A percentile compares a stretch with the other conserved stretches of the same genome.
phyloP scores from a whole-genome alignment of 2,329 filamentous ascomycete genomes.

The Berkeleyomyces basicola region DNA sequence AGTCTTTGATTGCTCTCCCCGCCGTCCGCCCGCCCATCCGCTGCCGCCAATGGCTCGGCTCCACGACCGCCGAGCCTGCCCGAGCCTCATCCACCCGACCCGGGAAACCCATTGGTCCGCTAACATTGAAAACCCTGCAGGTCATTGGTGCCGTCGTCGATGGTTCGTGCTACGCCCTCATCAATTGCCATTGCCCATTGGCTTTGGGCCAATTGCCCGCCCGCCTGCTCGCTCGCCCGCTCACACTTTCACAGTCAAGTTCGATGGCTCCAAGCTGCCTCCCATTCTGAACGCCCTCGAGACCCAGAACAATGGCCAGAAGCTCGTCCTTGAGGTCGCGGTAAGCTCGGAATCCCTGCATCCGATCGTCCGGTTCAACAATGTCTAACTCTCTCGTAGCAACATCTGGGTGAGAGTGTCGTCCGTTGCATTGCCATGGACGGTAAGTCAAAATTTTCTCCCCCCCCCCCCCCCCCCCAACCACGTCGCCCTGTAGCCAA shows the following conservation, averaged over 20 bases:
- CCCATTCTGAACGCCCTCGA: conserved; percentile 94
- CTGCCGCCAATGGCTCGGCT: background rate
- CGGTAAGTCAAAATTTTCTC: conserved; percentile 42
- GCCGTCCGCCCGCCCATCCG: background rate
- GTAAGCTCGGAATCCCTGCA: conserved; percentile 36
- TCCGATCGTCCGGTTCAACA: conserved; percentile 6
- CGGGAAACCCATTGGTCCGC: conserved; percentile 13
- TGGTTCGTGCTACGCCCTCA: conserved; percentile 43
- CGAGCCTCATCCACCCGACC: background rate
- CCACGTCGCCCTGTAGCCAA: background rate
- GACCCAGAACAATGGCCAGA: conserved; percentile 81
- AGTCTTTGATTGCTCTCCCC: conserved; percentile 18
- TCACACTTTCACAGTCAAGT: conserved; percentile 57
- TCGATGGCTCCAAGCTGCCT: conserved; percentile 83
- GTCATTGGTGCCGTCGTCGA: conserved; percentile 99
- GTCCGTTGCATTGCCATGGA: conserved; percentile 99
- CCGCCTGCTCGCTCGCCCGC: background rate
- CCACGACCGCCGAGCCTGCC: conserved; percentile 2
- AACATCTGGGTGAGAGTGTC: conserved; percentile 99
- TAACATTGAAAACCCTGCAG: conserved; percentile 48
- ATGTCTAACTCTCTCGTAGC: conserved; percentile 36
- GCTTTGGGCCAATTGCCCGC: background rate
- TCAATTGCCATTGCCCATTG: conserved; percentile 10
- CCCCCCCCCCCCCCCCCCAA: background rate
- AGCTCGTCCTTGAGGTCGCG: conserved; percentile 89